phyloP scores from a whole-genome alignment of 2,329 filamentous ascomycete genomes.

The Thelonectria olida region DNA sequence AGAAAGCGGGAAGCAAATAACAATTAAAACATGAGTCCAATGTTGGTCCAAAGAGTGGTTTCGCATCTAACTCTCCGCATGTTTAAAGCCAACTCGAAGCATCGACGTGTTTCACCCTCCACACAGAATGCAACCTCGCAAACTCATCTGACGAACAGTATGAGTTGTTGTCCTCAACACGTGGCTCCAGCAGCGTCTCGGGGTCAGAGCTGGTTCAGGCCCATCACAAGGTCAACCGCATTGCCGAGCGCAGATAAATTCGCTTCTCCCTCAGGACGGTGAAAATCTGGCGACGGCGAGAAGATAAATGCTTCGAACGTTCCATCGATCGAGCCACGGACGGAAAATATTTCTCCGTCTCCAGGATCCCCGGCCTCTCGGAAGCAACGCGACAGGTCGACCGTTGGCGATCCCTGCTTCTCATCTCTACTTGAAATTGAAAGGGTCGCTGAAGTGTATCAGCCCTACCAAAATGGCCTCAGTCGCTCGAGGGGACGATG shows the following conservation, averaged over 20 bases:
- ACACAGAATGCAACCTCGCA: too few relatives aligned
- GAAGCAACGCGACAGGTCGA: slow-evolving; percentile 7
- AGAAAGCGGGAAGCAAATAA: too few relatives aligned
- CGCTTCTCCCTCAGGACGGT: not conserved
- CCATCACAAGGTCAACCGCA: too few relatives aligned
- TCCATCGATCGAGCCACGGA: slow-evolving; percentile 33
- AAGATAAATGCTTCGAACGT: slow-evolving; percentile 4
- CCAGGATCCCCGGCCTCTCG: slow-evolving; percentile 11
- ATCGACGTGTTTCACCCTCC: too few relatives aligned
- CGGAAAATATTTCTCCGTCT: slow-evolving; percentile 15
- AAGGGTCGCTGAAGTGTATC: slow-evolving; percentile 35
- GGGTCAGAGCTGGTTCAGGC: too few relatives aligned
- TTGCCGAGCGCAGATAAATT: not conserved
- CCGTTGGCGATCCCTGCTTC: slow-evolving; percentile 15
- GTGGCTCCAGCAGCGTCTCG: not conserved
- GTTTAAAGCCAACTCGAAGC: too few relatives aligned
- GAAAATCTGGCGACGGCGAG: not conserved
- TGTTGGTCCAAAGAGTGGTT: too few relatives aligned
- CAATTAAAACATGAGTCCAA: too few relatives aligned
- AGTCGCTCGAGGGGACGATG: slow-evolving; percentile 18
- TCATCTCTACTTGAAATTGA: slow-evolving; percentile 34
- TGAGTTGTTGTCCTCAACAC: too few relatives aligned
- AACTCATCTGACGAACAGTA: too few relatives aligned
- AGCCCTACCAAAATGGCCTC: slow-evolving; percentile 40
- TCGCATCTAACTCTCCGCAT: too few relatives aligned